These are phyloP conservation scores for Aspergillus nidulans DNA, from an alignment of 495 filamentous ascomycete species.

Conservation along the genomic window DNA sequence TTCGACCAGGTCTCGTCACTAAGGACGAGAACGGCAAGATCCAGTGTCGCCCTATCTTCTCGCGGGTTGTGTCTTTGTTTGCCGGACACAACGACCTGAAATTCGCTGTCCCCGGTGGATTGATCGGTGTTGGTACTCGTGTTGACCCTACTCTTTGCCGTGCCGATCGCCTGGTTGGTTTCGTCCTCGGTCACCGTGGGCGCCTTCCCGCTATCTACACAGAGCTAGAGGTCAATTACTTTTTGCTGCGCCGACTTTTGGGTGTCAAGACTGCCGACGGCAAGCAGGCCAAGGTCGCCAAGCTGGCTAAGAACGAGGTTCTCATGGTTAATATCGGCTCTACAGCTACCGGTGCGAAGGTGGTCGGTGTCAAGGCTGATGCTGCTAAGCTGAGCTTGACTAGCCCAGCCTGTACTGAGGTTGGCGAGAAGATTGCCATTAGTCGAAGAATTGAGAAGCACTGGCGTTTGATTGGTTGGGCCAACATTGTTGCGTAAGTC, in stretches of 20 bases:
- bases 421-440: slow-evolving; percentile 96
- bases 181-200: slow-evolving; percentile 93
- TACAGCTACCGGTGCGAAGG: slow-evolving; percentile 92
- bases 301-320: slow-evolving; percentile 95
- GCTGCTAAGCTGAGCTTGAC: slow-evolving; percentile 87
- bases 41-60: slow-evolving; percentile 95
- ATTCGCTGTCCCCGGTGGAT: slow-evolving; percentile 92
- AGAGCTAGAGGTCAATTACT: slow-evolving; percentile 98
- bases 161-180: slow-evolving; percentile 97
- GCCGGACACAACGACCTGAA: slow-evolving; percentile 97
- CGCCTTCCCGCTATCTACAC: slow-evolving; percentile 90
- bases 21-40: slow-evolving; percentile 91
- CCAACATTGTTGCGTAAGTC: slow-evolving; percentile 76
- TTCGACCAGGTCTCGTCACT: slow-evolving; percentile 90
- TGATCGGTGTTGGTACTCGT: slow-evolving; percentile 94
- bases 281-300: slow-evolving; percentile 98
- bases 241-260: slow-evolving; percentile 85
- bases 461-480: slow-evolving; percentile 98
- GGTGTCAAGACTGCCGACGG: slow-evolving; percentile 97
- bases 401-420: slow-evolving; percentile 84
- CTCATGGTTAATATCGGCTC: slow-evolving; percentile 99
- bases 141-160: slow-evolving; percentile 96
- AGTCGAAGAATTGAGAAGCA: slow-evolving; percentile 97
- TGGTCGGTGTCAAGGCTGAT: slow-evolving; percentile 93
- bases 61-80: slow-evolving; percentile 87